Base-by-base conservation (phyloP, 108 stramenopile genomes). In the Bacterosira constricta region DNA sequence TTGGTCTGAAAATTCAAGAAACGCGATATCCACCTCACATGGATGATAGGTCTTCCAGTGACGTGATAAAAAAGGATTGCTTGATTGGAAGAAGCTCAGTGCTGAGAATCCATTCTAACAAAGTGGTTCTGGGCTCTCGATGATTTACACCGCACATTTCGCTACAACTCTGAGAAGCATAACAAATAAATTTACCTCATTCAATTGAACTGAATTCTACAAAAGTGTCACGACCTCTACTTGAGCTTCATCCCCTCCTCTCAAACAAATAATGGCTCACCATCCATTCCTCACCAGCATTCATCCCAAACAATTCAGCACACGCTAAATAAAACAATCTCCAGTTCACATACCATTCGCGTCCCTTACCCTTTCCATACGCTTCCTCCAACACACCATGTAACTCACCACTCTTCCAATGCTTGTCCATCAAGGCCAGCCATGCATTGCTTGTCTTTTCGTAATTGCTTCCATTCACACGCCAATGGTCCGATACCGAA, bases 311-410 rank as follows among this genome's bases (percentile, higher is more conserved):
- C 57, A 96, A 75, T 70, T 99, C 98, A 7, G 96, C 96, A 71
- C 96, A 97, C 8, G 94, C 95, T 72, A 99, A 73, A 74, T 95
- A 99, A 79, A 99, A 99, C 27, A 97, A 66, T 50, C 98, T 80
- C 98, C 98, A 99, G 55, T 96, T 88, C 46, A 97, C 87, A 69
- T 89, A 90, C 93, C 90, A 91, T 26, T 84, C 79, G 13, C 66
- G 32, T 59, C 88, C 94, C 29, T 89, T 88, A 9, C 88, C 95
- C n/a, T 53, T 63, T 2, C 96, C 93, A 66, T 96, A 97, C 30
- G 88, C 88, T 42, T 93, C 73, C 27, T 63, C 73, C 32, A 96
- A 77, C 34, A 93, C 73, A 0, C 77, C 77, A 29, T 83, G 39
- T 26, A 97, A 69, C 36, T 85, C 69, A 7, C 83, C 83, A 30